Evolutionary conservation across 2,329 filamentous ascomycete species (phyloP).

Genomic region (Dothistroma pini): DNA sequence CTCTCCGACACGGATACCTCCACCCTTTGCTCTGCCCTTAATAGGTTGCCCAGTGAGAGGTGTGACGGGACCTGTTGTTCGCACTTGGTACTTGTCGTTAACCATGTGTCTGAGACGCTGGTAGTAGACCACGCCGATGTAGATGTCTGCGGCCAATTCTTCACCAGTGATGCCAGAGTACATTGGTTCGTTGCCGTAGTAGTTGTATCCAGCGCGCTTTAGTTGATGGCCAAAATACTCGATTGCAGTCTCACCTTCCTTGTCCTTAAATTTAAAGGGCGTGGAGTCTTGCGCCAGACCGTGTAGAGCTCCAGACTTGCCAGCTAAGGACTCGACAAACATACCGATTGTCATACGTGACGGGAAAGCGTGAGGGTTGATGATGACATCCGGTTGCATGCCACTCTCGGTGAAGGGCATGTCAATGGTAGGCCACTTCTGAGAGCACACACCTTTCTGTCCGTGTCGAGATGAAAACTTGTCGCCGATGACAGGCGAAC

Average conservation of each 20-base stretch:
- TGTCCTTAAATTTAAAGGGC: constrained; percentile 75
- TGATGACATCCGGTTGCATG: constrained; percentile 96
- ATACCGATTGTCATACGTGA: constrained; percentile 99
- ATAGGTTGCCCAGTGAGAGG: constrained; percentile 91
- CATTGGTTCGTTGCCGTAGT: constrained; percentile 97
- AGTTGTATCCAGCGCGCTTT: constrained; percentile 93
- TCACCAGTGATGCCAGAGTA: constrained; percentile 96
- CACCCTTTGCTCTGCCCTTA: constrained; percentile 92
- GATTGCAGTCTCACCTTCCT: constrained; percentile 83
- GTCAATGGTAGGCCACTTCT: constrained; percentile 89
- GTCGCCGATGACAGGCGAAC: constrained; percentile 90
- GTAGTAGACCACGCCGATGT: constrained; percentile 96
- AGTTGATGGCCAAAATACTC: constrained; percentile 97
- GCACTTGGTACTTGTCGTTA: constrained; percentile 98
- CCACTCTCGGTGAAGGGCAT: constrained; percentile 97
- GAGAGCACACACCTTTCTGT: constrained; percentile 94
- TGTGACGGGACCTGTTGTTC: constrained; percentile 90
- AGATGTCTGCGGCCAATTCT: constrained; percentile 92
- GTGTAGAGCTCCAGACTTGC: constrained; percentile 90
- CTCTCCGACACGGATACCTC: constrained; percentile 97
- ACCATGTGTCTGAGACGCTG: constrained; percentile 99
- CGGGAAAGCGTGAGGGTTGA: constrained; percentile 98
- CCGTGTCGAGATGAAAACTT: constrained; percentile 99
- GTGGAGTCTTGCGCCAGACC: constrained; percentile 95
- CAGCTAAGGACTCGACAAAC: constrained; percentile 96